Conservation (phyloP, 345 rosid genomes). For the Citrus glauca region DNA sequence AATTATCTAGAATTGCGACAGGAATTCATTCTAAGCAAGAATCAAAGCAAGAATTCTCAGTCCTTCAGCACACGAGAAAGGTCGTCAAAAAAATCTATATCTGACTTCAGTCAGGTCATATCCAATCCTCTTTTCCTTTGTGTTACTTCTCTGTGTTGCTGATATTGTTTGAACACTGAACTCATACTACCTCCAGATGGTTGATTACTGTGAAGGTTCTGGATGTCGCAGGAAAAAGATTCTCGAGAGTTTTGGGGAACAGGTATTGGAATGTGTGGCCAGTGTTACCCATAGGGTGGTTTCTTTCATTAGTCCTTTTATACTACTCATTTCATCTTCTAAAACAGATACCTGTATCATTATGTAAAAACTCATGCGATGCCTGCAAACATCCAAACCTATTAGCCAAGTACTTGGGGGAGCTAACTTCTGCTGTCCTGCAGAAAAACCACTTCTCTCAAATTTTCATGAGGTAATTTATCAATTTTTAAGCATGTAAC, state of each 20-base stretch:
- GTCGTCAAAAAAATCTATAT: conserved; percentile 47
- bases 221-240: conserved; percentile 91
- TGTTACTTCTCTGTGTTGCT: conserved; percentile 6
- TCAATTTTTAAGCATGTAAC: background rate
- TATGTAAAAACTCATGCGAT: conserved; percentile 78
- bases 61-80: conserved; percentile 43
- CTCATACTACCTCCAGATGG: conserved; percentile 47
- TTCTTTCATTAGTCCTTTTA: conserved; percentile 4
- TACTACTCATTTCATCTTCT: background rate
- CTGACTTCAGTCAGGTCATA: conserved; percentile 72
- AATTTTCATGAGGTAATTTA: conserved; percentile 58
- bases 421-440: conserved; percentile 40
- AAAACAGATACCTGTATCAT: conserved; percentile 52
- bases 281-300: background rate
- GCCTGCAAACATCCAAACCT: conserved; percentile 79
- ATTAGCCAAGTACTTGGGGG: conserved; percentile 60
- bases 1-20: conserved; percentile 30
- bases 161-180: conserved; percentile 18
- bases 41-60: conserved; percentile 56
- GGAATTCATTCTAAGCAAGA: conserved; percentile 78
- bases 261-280: conserved; percentile 42
- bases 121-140: conserved; percentile 4
- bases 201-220: conserved; percentile 83
- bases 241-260: conserved; percentile 89
- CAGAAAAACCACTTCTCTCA: conserved; percentile 56